Conservation (phyloP, 345 rosid species). For the Eutrema yunnanense region DNA sequence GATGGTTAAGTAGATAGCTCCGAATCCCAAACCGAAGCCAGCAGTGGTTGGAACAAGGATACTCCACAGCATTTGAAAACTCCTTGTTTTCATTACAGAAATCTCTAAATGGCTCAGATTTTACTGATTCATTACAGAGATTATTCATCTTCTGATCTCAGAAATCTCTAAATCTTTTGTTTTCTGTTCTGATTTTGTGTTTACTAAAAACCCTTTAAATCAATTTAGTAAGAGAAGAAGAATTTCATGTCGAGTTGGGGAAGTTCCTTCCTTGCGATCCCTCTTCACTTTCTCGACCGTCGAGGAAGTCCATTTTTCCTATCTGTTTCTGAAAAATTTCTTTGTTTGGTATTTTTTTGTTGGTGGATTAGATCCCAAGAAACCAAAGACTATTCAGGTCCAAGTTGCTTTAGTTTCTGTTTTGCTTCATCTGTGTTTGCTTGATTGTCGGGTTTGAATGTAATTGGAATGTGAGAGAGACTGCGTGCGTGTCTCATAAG, state of each 20-base stretch:
- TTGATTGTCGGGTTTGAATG: not conserved
- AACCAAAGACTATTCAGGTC: slow-evolving; percentile 61
- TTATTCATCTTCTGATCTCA: no score
- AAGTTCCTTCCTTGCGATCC: slow-evolving; percentile 51
- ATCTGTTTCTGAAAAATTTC: not conserved
- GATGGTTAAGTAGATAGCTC: no score
- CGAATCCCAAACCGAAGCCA: no score
- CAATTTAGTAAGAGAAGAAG: no score
- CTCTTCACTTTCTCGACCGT: slow-evolving; percentile 64
- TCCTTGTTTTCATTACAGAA: no score
- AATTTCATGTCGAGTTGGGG: slow-evolving; percentile 41
- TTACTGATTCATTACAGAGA: no score
- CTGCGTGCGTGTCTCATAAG: not conserved
- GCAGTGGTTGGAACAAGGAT: no score
- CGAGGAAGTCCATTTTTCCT: slow-evolving; percentile 30
- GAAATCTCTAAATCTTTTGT: no score
- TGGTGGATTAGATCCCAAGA: slow-evolving; percentile 36
- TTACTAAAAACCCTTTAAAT: no score
- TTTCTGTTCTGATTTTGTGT: no score
- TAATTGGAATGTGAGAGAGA: not conserved
- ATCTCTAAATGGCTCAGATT: no score
- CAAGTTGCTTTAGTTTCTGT: slow-evolving; percentile 46
- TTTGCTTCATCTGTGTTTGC: not conserved
- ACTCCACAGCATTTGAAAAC: no score
- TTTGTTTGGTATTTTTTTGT: not conserved